These are phyloP conservation scores for Elsinoe fawcettii DNA, from an alignment of 2,329 filamentous ascomycete genomes.

Conservation along the genomic window DNA sequence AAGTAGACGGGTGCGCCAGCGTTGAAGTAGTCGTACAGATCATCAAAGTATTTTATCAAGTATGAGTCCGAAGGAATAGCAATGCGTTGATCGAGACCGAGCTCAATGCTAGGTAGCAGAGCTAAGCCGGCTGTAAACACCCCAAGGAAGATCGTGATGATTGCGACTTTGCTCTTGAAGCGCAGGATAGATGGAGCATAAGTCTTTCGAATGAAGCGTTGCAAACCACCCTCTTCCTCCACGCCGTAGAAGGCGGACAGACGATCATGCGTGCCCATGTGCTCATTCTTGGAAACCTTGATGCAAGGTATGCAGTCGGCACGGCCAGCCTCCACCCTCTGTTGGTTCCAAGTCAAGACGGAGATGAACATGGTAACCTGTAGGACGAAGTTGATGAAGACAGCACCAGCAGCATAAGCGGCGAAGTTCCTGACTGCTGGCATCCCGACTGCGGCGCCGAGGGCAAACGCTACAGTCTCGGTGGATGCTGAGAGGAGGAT, in stretches of 20 bases:
- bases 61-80: conserved; percentile 92
- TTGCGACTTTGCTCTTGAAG: conserved; percentile 67
- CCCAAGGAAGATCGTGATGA: conserved; percentile 77
- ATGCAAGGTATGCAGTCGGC: conserved; percentile 91
- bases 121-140: conserved; percentile 80
- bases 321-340: conserved; percentile 76
- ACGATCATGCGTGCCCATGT: conserved; percentile 35
- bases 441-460: conserved; percentile 94
- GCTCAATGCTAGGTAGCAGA: conserved; percentile 71
- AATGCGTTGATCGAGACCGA: conserved; percentile 89
- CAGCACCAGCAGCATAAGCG: conserved; percentile 88
- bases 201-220: conserved; percentile 79
- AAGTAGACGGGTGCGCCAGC: conserved; percentile 94
- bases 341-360: conserved; percentile 82
- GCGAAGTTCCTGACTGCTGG: conserved; percentile 97
- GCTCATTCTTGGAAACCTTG: conserved; percentile 64
- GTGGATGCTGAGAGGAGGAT: conserved; percentile 93
- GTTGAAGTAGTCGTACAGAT: conserved; percentile 86
- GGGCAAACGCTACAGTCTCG: conserved; percentile 85
- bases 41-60: conserved; percentile 91
- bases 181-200: conserved; percentile 79
- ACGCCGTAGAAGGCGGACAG: conserved; percentile 52
- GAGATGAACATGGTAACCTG: conserved; percentile 97
- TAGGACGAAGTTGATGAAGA: conserved; percentile 92
- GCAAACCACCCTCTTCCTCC: conserved; percentile 74